phyloP scores from a whole-genome alignment of 2,329 filamentous ascomycete genomes.

The Dactylellina drechsleri region DNA sequence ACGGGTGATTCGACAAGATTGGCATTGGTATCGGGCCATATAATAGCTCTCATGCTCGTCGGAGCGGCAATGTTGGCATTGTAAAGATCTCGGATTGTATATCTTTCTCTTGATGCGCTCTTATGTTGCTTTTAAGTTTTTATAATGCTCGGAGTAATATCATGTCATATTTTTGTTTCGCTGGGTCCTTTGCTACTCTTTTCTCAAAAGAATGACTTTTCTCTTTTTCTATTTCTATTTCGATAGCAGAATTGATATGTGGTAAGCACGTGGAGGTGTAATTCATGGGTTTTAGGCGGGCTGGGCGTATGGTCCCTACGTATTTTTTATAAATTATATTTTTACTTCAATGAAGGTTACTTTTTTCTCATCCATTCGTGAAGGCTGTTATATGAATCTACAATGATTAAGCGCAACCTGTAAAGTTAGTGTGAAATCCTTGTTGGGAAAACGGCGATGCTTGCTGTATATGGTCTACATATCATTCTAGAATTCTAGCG shows the following conservation, averaged over 20 bases:
- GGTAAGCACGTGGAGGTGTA: slow-evolving; percentile 13
- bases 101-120: slow-evolving; percentile 32
- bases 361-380: no score
- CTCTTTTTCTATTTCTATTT: not conserved
- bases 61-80: slow-evolving; percentile 31
- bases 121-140: slow-evolving; percentile 13
- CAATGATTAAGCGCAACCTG: no score
- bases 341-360: no score
- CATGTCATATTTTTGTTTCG: slow-evolving; percentile 14
- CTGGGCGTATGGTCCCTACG: not conserved
- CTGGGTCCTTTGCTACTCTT: not conserved
- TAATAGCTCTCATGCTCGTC: slow-evolving; percentile 39
- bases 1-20: slow-evolving; percentile 18
- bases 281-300: slow-evolving; percentile 3
- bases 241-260: not conserved
- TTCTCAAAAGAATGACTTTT: slow-evolving; percentile 35
- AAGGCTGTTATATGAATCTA: no score
- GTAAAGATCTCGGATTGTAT: slow-evolving; percentile 27
- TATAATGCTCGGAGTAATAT: slow-evolving; percentile 40
- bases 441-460: not conserved
- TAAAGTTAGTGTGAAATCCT: not conserved
- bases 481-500: not conserved
- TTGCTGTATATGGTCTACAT: not conserved
- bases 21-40: slow-evolving; percentile 28
- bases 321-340: slow-evolving; percentile 3